Evolutionary conservation across 169 alveolate species (phyloP).

Genomic region (Plasmodium malariae): DNA sequence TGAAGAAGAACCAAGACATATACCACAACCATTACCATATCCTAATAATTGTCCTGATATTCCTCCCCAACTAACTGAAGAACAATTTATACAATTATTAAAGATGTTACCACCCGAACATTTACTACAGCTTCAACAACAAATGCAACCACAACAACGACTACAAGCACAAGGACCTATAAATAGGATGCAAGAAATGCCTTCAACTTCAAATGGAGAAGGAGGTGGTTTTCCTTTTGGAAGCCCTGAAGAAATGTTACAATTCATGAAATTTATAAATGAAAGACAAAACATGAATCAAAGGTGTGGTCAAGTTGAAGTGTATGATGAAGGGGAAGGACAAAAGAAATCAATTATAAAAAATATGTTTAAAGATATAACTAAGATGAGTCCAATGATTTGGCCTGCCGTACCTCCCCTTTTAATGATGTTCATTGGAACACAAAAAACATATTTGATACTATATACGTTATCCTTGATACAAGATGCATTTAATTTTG

Average conservation of each 20-base stretch:
- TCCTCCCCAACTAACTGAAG: slow-evolving; percentile 8
- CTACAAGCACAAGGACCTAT: no score
- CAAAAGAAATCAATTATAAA: neutral
- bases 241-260: slow-evolving; percentile 21
- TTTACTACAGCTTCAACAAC: no score
- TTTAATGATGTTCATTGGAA: slow-evolving; percentile 27
- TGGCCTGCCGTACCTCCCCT: slow-evolving; percentile 18
- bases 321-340: slow-evolving; percentile 5
- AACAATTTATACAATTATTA: slow-evolving; percentile 22
- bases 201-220: neutral
- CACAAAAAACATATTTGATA: slow-evolving; percentile 15
- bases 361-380: neutral
- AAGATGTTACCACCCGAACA: slow-evolving; percentile 18
- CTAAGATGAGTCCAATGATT: neutral
- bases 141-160: no score
- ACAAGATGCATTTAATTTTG: slow-evolving; percentile 12
- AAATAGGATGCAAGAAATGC: neutral
- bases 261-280: slow-evolving; percentile 6
- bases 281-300: slow-evolving; percentile 12
- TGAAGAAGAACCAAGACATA: neutral
- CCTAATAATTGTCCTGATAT: neutral
- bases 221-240: slow-evolving; percentile 11
- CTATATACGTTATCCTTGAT: slow-evolving; percentile 10
- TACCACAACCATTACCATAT: slow-evolving; percentile 8
- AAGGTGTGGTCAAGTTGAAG: neutral